Evolutionary conservation across 2,329 filamentous ascomycete species (phyloP).

Genomic region (Colletotrichum sp.): DNA sequence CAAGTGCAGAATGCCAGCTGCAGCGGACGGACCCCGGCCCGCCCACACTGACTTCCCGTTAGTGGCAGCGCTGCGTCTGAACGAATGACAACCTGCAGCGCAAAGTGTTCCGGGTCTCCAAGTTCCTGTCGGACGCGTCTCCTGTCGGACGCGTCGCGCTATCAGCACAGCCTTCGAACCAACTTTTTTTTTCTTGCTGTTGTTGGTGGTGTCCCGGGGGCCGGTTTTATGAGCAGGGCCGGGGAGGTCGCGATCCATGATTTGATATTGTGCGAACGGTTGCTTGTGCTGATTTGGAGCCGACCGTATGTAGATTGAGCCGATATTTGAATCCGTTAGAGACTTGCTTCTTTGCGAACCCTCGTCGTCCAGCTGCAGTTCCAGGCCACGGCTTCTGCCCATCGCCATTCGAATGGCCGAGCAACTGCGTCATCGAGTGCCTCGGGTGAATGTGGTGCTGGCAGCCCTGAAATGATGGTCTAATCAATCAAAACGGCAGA

Average conservation of each 20-base stretch:
- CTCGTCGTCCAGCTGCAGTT: background rate
- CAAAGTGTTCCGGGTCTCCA: background rate
- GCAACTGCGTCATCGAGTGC: slow-evolving; percentile 8
- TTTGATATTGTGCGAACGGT: background rate
- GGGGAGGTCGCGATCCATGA: background rate
- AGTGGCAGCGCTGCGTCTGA: background rate
- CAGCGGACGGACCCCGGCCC: background rate
- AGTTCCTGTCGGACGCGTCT: slow-evolving; percentile 9
- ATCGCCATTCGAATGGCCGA: slow-evolving; percentile 11
- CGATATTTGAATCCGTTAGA: background rate
- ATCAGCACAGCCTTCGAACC: slow-evolving; percentile 6
- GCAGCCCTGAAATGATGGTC: background rate
- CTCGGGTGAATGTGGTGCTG: background rate
- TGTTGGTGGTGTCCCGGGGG: background rate
- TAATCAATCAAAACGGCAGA: background rate
- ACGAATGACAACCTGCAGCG: background rate
- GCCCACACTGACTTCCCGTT: background rate
- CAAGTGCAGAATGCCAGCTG: background rate
- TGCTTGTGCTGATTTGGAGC: background rate
- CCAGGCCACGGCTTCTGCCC: background rate
- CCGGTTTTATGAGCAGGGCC: background rate
- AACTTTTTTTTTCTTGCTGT: background rate
- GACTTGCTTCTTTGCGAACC: slow-evolving; percentile 2
- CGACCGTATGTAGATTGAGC: background rate
- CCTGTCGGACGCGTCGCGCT: slow-evolving; percentile 11